Evolutionary conservation across 202 grass and related monocot species (phyloP).

Genomic region (Musa balbisiana): DNA sequence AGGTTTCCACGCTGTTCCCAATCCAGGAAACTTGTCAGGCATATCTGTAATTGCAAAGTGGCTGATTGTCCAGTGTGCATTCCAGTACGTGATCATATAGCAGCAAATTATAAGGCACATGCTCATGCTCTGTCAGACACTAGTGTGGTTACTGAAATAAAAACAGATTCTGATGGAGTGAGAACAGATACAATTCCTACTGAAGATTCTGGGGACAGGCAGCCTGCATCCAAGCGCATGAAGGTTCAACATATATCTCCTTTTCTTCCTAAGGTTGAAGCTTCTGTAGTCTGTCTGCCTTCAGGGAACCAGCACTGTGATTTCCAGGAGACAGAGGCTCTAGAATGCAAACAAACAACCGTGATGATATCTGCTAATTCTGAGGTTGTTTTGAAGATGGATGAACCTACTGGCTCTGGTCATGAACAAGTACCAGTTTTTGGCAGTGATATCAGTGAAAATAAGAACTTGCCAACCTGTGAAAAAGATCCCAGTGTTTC

Average conservation of each 20-base stretch:
- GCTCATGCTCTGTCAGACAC: slow-evolving; percentile 31
- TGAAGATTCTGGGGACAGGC: slow-evolving; percentile 54
- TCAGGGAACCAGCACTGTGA: slow-evolving; percentile 39
- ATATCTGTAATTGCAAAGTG: slow-evolving; percentile 59
- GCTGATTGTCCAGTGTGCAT: slow-evolving; percentile 78
- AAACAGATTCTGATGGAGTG: slow-evolving; percentile 52
- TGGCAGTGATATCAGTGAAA: slow-evolving; percentile 26
- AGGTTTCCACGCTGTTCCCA: slow-evolving; percentile 44
- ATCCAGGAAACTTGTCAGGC: slow-evolving; percentile 46
- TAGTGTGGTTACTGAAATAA: slow-evolving; percentile 41
- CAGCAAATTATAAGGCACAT: slow-evolving; percentile 26
- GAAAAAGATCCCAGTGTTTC: slow-evolving; percentile 46
- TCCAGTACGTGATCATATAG: slow-evolving; percentile 44
- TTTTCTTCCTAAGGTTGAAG: slow-evolving; percentile 40
- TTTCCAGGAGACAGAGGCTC: slow-evolving; percentile 44
- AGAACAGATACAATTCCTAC: slow-evolving; percentile 45
- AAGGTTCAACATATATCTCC: slow-evolving; percentile 40
- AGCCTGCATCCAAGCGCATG: slow-evolving; percentile 53
- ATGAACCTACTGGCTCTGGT: slow-evolving; percentile 26
- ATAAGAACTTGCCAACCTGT: slow-evolving; percentile 15
- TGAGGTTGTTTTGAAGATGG: slow-evolving; percentile 43
- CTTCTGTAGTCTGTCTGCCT: slow-evolving; percentile 35
- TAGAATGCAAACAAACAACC: slow-evolving; percentile 47
- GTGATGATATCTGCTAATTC: slow-evolving; percentile 40
- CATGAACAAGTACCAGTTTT: slow-evolving; percentile 38